Evolutionary conservation across 768 basidiomycete genomes (phyloP), one percentile per base, ranked within the genome.

Genomic region (Amanita jacksonii): DNA sequence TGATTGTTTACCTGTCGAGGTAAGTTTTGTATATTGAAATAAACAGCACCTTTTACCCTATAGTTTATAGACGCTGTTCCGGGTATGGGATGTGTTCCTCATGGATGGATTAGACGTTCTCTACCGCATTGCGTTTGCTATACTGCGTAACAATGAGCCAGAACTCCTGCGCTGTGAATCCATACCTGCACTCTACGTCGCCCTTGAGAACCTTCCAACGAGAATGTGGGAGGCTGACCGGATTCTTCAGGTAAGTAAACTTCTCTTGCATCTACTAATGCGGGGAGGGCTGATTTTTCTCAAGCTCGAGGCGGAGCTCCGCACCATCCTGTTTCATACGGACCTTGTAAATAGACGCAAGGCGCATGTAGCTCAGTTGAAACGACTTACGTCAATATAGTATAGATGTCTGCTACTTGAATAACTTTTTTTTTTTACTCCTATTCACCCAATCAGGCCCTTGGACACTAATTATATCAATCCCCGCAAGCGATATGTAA

Each of bases 1-100:
- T 0, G 92, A 96, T 52, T 94, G 93, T 57, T 66, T 97, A 6
- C 94, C 94, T 8, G 87, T 97, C 20, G 92, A 94, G 76, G 91
- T 91, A 46, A 24, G 72, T 58, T 19, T 19, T 5, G 15, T 37
- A 18, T 13, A 33, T 27, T n/a, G 8, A 15, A 8, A n/a, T 16
- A 20, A 37, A 16, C 8, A 15, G 38, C 49, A 23, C 40, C 55
- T 31, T 36, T 9, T 30, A 12, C 36, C 10, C 34, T 13, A n/a
- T 18, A 2, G 12, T 38, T 43, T 37, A 3, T 42, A 92, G 89
- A 98, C 93, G 0, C 67, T 98, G 31, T 93, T 97, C 64, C 72
- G 94, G 39, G 81, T 97, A 5, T 98, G 96, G 93, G 94, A 99
- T 54, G 72, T 96, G 15, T 88, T 97, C 62, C 77, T 97, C 45